Evolutionary conservation across 768 basidiomycete genomes (phyloP).

Genomic region (Hemileccinum impolitum): DNA sequence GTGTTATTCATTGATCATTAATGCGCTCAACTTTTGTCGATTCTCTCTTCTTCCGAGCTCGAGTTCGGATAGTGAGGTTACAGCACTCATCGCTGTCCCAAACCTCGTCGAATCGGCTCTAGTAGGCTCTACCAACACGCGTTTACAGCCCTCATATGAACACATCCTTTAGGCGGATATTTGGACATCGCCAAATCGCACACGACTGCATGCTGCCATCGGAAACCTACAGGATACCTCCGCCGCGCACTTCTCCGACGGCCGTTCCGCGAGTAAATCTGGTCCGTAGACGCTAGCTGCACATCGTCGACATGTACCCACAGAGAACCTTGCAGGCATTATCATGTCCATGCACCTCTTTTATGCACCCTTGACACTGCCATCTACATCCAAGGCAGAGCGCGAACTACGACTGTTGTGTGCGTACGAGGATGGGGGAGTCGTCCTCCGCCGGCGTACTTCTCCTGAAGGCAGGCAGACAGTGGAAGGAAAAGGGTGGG

Average conservation of each 20-base stretch:
- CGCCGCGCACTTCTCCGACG: conserved; percentile 31
- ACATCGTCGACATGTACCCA: not conserved
- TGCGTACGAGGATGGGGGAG: conserved; percentile 86
- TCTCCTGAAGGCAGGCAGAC: conserved; percentile 35
- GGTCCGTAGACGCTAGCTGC: conserved; percentile 38
- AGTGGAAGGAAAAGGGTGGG: conserved; percentile 74
- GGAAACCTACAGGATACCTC: conserved; percentile 50
- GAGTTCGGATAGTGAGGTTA: conserved; percentile 10
- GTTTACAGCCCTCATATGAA: not conserved
- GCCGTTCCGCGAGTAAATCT: conserved; percentile 51
- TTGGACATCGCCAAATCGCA: conserved; percentile 68
- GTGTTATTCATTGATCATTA: conserved; percentile 77
- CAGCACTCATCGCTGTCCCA: conserved; percentile 73
- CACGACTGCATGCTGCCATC: conserved; percentile 81
- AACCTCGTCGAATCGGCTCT: conserved; percentile 86
- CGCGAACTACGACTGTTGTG: conserved; percentile 59
- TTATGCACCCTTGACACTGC: conserved; percentile 26
- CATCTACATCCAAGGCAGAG: conserved; percentile 30
- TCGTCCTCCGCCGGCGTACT: conserved; percentile 61
- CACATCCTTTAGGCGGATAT: conserved; percentile 66
- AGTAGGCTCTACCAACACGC: conserved; percentile 38
- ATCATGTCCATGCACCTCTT: conserved; percentile 87
- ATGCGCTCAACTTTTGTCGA: conserved; percentile 91
- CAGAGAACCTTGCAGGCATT: conserved; percentile 51
- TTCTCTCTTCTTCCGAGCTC: conserved; percentile 60